Conservation (phyloP, 176 grass and related monocot genomes). For the Thinopyrum elongatum region DNA sequence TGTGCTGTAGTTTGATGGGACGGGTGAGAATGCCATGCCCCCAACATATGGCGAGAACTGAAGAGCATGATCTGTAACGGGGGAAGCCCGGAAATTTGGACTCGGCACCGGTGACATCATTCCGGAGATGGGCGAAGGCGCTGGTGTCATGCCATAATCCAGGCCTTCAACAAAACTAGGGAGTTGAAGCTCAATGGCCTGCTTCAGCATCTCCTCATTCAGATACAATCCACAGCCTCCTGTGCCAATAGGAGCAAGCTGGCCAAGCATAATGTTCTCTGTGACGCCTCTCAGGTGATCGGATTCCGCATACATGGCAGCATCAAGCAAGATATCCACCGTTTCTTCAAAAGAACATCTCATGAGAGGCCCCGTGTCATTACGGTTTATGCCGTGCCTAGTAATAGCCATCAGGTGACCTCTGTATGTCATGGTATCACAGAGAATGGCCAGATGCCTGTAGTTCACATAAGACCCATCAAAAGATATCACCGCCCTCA, state of each 20-base stretch:
- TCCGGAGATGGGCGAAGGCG: slow-evolving; percentile 54
- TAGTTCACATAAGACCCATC: slow-evolving; percentile 98
- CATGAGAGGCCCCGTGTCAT: slow-evolving; percentile 91
- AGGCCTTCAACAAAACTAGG: slow-evolving; percentile 79
- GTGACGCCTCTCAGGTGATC: slow-evolving; percentile 89
- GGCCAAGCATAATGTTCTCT: slow-evolving; percentile 96
- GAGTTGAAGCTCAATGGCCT: slow-evolving; percentile 93
- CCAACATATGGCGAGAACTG: slow-evolving; percentile 92
- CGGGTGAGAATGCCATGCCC: slow-evolving; percentile 79
- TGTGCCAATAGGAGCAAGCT: slow-evolving; percentile 90
- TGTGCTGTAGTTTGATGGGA: slow-evolving; percentile 70
- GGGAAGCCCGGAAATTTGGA: slow-evolving; percentile 82
- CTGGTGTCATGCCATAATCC: slow-evolving; percentile 77
- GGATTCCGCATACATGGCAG: slow-evolving; percentile 85
- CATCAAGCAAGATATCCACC: slow-evolving; percentile 92
- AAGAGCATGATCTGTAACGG: slow-evolving; percentile 60
- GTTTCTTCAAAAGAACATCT: slow-evolving; percentile 96
- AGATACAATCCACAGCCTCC: slow-evolving; percentile 78
- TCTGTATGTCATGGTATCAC: slow-evolving; percentile 95
- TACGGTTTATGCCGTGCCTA: slow-evolving; percentile 91
- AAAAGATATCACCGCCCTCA: slow-evolving; percentile 96
- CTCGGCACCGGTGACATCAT: slow-evolving; percentile 97
- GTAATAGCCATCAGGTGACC: slow-evolving; percentile 96
- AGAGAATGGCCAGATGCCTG: slow-evolving; percentile 95
- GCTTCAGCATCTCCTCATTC: slow-evolving; percentile 87